Evolutionary conservation across 2,329 filamentous ascomycete species (phyloP), one percentile per base, ranked within the genome.

Genomic region (Fusarium sp.): DNA sequence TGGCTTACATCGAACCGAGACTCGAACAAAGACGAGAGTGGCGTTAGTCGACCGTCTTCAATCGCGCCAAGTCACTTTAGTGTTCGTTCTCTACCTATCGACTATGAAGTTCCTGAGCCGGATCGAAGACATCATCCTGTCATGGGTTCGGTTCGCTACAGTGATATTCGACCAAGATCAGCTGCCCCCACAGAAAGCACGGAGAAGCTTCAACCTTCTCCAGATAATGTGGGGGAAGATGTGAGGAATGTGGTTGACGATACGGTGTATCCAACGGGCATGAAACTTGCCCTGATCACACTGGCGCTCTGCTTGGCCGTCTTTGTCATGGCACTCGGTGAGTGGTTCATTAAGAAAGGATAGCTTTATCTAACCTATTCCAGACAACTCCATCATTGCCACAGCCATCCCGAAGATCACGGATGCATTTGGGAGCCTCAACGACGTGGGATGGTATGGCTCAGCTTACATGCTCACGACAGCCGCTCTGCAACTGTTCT

Each of bases 391-490:
- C 20, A 85, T 86, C 66, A 84, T 86, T 58, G 83, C 84, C 10
- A 85, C 84, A 2, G 84, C 84, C 4, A 85, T 86, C 63, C 84
- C 84, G 5, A 81, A 80, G 34, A 86, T 86, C 69, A 86, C 84
- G 0, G 79, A 83, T 67, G 79, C 83, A 16, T 85, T 86, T 76
- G 79, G 84, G 27, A 83, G 84, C 57, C 79, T 88, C 8, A 79
- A 83, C 9, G 85, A 88, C 64, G 83, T 89, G 13, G 85, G 85
- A 56, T 89, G 87, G 87, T 88, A 88, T 67, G 86, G 84, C 4
- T 83, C 77, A 7, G 82, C 84, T 45, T 85, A 85, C 71, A 79
- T 85, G 71, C 81, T 87, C 34, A 84, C 84, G 4, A 80, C 81
- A 6, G 79, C 82, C 31, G 81, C 84, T 1, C 80, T 85, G 18